Evolutionary conservation across 768 basidiomycete species (phyloP).

Genomic region (Neoboletus subvelutipes): DNA sequence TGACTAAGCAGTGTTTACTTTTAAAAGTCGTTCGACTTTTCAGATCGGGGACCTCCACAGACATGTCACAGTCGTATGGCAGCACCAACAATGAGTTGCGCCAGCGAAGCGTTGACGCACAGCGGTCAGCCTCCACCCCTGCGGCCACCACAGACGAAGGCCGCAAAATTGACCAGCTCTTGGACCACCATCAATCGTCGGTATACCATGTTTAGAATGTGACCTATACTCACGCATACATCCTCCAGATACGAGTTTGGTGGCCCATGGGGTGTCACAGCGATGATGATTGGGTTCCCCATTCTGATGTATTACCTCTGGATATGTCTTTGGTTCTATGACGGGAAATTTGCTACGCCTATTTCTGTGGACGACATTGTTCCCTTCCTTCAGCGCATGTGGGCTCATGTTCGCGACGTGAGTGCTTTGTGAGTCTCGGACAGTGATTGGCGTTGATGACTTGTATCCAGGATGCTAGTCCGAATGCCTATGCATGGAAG

Average conservation of each 20-base stretch:
- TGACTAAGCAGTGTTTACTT: slow-evolving; percentile 21
- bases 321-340: slow-evolving; percentile 96
- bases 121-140: slow-evolving; percentile 11
- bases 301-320: slow-evolving; percentile 98
- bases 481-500: slow-evolving; percentile 84
- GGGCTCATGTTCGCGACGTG: slow-evolving; percentile 80
- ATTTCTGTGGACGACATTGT: slow-evolving; percentile 63
- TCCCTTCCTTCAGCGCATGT: slow-evolving; percentile 82
- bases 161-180: slow-evolving; percentile 64
- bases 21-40: slow-evolving; percentile 20
- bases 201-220: slow-evolving; percentile 15
- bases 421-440: slow-evolving; percentile 21
- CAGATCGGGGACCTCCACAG: neutral
- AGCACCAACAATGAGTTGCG: slow-evolving; percentile 27
- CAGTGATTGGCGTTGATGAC: neutral
- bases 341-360: slow-evolving; percentile 77
- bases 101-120: slow-evolving; percentile 26
- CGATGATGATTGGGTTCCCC: slow-evolving; percentile 95
- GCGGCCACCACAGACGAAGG: slow-evolving; percentile 64
- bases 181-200: slow-evolving; percentile 69
- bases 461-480: slow-evolving; percentile 75
- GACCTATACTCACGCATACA: slow-evolving; percentile 3
- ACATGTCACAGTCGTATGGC: slow-evolving; percentile 32
- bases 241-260: slow-evolving; percentile 87
- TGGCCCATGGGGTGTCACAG: slow-evolving; percentile 85